Evolutionary conservation across 768 basidiomycete genomes (phyloP), one percentile per base, ranked within the genome.

Genomic region (Podaxis sp.): DNA sequence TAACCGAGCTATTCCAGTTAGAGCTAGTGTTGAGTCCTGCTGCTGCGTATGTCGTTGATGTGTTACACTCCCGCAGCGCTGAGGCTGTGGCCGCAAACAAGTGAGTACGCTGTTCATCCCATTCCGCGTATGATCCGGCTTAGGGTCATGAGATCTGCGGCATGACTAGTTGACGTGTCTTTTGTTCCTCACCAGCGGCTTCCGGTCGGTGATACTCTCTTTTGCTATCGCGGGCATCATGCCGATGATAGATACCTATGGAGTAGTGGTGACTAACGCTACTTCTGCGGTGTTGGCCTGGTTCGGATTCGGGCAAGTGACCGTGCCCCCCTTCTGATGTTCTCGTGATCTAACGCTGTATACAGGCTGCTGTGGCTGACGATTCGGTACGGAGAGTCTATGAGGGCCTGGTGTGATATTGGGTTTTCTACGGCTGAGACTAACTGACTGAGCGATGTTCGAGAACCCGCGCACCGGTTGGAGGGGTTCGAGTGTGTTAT

Each of bases 381-480:
- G 9, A 80, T 85, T 59, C 71, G 69, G 4, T 80, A 83, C 51
- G 84, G 82, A 3, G 75, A 75, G 41, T 68, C 69, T 27, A 77
- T 85, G 78, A 75, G 83, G 3, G 77, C 75, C 1, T 83, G 80
- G 76, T 72, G 80, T 5, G 83, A 89, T 65, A 72, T 87, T 7
- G 86, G 82, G 2, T 88, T 79, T 66, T 82, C 85, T 1, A 81
- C 79, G 0, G 70, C 68, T 8, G 70, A 75, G 1, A 74, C 70
- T 24, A 79, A 78, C 57, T 81, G 67, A 66, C n/a, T 40, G 12
- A 37, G 19, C n/a, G 19, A n/a, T 40, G 38, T n/a, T 55, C 25
- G 49, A 50, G 25, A 50, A 50, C 49, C 9, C 7, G 24, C 11
- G 19, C 13, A 19, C 13, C 3, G 40, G 33, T 2, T 33, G 33